Percentiles rank a stretch among this genome's conserved stretches.
phyloP scores from a whole-genome alignment of 805 yeast species.

The Starmerella geochares region DNA sequence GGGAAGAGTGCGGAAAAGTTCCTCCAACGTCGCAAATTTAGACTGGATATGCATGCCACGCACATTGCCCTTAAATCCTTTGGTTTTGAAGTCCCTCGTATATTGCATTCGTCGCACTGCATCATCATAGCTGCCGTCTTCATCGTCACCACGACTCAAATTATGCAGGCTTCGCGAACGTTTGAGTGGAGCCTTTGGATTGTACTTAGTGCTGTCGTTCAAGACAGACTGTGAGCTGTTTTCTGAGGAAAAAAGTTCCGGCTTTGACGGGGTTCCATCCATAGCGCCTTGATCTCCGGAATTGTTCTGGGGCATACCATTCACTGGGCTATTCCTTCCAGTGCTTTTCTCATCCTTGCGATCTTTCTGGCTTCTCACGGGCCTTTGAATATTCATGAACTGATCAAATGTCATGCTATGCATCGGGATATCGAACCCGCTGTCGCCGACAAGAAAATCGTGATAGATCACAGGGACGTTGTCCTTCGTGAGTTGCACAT shows the following conservation, averaged over 20 bases:
- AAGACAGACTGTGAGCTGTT: neutral
- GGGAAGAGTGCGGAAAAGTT: slow-evolving; percentile 73
- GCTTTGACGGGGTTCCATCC: neutral
- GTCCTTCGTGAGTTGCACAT: slow-evolving; percentile 90
- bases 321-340: neutral
- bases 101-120: slow-evolving; percentile 59
- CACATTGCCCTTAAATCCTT: slow-evolving; percentile 85
- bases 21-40: slow-evolving; percentile 78
- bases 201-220: neutral
- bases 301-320: neutral
- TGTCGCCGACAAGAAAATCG: slow-evolving; percentile 86
- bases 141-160: slow-evolving; percentile 29
- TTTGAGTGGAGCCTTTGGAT: slow-evolving; percentile 6
- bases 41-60: slow-evolving; percentile 86
- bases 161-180: slow-evolving; percentile 37
- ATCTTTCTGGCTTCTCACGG: slow-evolving; percentile 13
- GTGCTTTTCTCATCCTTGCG: slow-evolving; percentile 1
- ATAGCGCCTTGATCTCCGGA: too few species aligned
- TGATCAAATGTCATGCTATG: slow-evolving; percentile 84
- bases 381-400: slow-evolving; percentile 36
- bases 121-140: slow-evolving; percentile 24
- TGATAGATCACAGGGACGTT: slow-evolving; percentile 86
- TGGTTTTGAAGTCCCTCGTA: slow-evolving; percentile 78
- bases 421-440: slow-evolving; percentile 95
- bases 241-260: neutral